phyloP scores from a whole-genome alignment of 345 rosid species.

The Citrus cavaleriei region DNA sequence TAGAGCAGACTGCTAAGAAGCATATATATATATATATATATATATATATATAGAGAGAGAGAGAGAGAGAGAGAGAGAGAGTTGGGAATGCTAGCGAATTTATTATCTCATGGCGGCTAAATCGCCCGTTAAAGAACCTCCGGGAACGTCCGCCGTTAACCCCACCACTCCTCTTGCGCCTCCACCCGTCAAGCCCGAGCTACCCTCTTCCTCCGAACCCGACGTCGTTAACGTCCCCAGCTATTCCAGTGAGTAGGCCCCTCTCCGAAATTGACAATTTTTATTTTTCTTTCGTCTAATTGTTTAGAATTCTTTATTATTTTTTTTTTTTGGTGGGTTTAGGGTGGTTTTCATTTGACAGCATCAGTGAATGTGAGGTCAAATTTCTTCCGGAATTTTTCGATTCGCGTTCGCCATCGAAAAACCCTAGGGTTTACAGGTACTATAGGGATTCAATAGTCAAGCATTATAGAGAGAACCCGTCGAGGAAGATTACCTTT shows the following conservation, averaged over 20 bases:
- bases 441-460: constrained; percentile 75
- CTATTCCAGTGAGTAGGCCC: constrained; percentile 63
- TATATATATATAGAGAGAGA: no score
- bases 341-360: constrained; percentile 86
- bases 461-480: constrained; percentile 54
- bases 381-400: constrained; percentile 78
- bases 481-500: constrained; percentile 68
- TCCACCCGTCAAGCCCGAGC: constrained; percentile 26
- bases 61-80: no score
- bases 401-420: constrained; percentile 60
- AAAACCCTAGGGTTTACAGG: constrained; percentile 55
- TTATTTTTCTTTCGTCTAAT: not conserved
- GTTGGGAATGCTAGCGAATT: no score
- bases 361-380: constrained; percentile 65
- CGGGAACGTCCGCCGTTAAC: constrained; percentile 17
- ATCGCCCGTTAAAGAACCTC: constrained; percentile 28
- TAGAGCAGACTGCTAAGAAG: no score
- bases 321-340: not conserved
- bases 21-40: no score
- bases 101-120: constrained; percentile 30
- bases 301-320: not conserved
- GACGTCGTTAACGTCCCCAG: constrained; percentile 62
- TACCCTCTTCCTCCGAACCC: constrained; percentile 19
- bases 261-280: no score
- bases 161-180: constrained; percentile 10